Percentiles rank a stretch among this genome's conserved stretches.
Conservation (phyloP, 2,329 filamentous ascomycete genomes). For the Teratosphaeria nubilosa region DNA sequence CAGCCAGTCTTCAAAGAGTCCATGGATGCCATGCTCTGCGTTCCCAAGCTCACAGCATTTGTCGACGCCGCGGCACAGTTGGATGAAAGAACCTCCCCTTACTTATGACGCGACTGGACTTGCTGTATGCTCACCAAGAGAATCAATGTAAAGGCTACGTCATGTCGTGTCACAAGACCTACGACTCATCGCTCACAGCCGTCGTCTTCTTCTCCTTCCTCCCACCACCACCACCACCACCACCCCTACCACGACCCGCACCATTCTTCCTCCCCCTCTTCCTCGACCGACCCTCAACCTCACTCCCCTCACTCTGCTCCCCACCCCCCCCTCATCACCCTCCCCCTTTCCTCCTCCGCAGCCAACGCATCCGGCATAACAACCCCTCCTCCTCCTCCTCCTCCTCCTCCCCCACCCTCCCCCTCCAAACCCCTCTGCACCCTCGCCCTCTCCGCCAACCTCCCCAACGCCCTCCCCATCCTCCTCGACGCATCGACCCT, state of each 20-base stretch:
- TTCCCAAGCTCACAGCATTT: too few relatives aligned
- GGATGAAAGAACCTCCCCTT: too few relatives aligned
- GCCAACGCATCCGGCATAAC: background rate
- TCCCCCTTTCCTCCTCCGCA: slow-evolving; percentile 8
- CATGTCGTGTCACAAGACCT: background rate
- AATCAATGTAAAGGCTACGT: too few relatives aligned
- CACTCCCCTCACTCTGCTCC: slow-evolving; percentile 6
- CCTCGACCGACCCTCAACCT: slow-evolving; percentile 8
- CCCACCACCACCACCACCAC: background rate
- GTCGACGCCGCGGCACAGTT: too few relatives aligned
- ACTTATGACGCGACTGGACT: too few relatives aligned
- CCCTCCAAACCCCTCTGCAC: slow-evolving; percentile 13
- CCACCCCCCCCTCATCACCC: background rate
- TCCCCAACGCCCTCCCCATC: slow-evolving; percentile 65
- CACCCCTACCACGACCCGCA: background rate
- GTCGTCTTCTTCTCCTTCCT: slow-evolving; percentile 1
- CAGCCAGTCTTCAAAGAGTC: too few relatives aligned
- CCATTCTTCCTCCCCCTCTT: slow-evolving; percentile 7
- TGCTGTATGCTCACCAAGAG: too few relatives aligned
- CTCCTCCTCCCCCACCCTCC: slow-evolving; percentile 1
- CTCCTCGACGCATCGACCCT: slow-evolving; percentile 57
- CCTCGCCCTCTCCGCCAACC: slow-evolving; percentile 49
- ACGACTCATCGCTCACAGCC: background rate
- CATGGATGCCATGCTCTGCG: too few relatives aligned
- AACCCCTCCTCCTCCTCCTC: background rate